Evolutionary conservation across 441 rosid genomes (phyloP).

Genomic region (Pelargonium cotyledonis): DNA sequence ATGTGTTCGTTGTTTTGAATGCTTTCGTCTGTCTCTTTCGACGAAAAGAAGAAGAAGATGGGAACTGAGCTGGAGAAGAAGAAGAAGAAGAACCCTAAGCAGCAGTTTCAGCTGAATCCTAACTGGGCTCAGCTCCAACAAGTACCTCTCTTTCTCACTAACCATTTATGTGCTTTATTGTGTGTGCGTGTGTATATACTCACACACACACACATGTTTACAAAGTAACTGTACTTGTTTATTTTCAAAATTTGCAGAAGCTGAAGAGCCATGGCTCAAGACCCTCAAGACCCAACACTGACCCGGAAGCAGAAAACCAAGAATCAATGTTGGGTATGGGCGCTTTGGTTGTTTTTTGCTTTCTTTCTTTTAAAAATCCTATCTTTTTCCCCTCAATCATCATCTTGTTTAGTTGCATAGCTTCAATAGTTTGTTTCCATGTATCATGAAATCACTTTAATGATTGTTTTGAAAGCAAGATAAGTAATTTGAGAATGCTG

Average conservation of each 20-base stretch:
- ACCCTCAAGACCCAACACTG: background rate
- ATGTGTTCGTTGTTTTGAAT: too few species aligned
- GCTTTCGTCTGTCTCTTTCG: too few species aligned
- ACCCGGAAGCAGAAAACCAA: constrained; percentile 1
- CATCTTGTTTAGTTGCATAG: too few species aligned
- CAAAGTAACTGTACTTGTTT: background rate
- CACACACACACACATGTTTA: background rate
- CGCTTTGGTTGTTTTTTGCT: background rate
- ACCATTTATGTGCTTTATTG: background rate
- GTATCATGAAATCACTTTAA: too few species aligned
- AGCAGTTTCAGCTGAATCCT: constrained; percentile 19
- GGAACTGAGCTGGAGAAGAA: background rate
- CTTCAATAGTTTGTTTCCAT: too few species aligned
- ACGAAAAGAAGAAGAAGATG: background rate
- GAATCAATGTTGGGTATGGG: constrained; percentile 20
- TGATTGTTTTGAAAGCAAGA: background rate
- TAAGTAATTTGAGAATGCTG: background rate
- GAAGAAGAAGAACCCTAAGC: constrained; percentile 9
- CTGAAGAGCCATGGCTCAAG: constrained; percentile 17
- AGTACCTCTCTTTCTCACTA: constrained; percentile 14
- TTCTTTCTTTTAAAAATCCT: background rate
- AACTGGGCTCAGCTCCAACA: constrained; percentile 26
- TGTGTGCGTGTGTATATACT: too few species aligned
- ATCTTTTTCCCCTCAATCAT: too few species aligned
- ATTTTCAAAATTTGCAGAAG: constrained; percentile 14